Evolutionary conservation across 1,284 basidiomycete species (phyloP), one percentile per base, ranked within the genome.

Genomic region (Apiotrichum gamsii): DNA sequence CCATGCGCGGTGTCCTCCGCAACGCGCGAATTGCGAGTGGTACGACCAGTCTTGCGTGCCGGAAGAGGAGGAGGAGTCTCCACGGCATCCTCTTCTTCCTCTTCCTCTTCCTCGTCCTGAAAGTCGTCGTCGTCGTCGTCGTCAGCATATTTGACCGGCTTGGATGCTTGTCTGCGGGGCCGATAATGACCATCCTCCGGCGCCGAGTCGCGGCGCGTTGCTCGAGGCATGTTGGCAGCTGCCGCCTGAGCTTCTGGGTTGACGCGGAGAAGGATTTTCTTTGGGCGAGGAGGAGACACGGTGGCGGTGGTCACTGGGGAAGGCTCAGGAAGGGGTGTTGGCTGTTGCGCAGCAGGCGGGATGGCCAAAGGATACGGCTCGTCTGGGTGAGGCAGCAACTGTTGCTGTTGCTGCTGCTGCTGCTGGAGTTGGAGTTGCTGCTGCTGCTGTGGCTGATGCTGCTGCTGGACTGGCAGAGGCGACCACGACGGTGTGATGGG

Each of bases 111-210:
- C 16, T 43, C 41, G 4, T 40, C 51, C 20, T 53, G 51, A 24
- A 45, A 44, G 5, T 54, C 52, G 19, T 56, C 58, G 23, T 58
- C 54, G 1, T 58, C 56, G 23, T 59, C 56, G 8, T 59, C 54
- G n/a, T 58, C 55, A 8, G 39, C 39, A 34, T 59, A 57, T 34
- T 47, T 54, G 43, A 46, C 35, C n/a, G 31, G 29, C 18, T 39
- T 47, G 19, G 45, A 28, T 3, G 45, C 28, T 11, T 21, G 24
- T 3, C 41, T 21, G n/a, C 39, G 39, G 10, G 28, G 39, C 10
- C 28, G 39, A 11, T 39, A 9, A 24, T 28, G 37, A 24, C n/a
- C 18, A 25, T 39, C 28, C 24, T 29, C 25, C 25, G 25, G 8
- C 25, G 25, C 25, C 25, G 25, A 28, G 25, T 6, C 25, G 25